Evolutionary conservation across 495 filamentous ascomycete species (phyloP).

Genomic region (Annulohypoxylon moriforme): DNA sequence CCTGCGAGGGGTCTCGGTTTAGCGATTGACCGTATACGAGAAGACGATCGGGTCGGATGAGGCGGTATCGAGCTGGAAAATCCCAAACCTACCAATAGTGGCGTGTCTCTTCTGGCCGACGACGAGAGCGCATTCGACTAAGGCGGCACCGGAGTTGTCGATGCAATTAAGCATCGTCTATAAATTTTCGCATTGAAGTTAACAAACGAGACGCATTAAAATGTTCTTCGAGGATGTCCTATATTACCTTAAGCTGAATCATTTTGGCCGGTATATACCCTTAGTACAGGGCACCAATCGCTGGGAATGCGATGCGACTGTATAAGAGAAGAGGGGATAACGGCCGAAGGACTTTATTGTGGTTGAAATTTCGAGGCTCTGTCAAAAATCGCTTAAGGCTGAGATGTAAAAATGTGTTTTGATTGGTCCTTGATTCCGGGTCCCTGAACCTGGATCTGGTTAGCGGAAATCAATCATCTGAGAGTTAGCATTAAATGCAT

Average conservation of each 20-base stretch:
- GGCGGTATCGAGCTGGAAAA: not conserved
- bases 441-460: slow-evolving; percentile 16
- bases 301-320: slow-evolving; percentile 18
- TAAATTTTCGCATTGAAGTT: slow-evolving; percentile 1
- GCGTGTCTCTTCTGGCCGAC: slow-evolving; percentile 90
- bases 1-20: slow-evolving; percentile 64
- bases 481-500: not conserved
- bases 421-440: slow-evolving; percentile 24
- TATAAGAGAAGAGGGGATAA: not conserved
- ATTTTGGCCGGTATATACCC: slow-evolving; percentile 67
- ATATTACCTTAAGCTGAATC: slow-evolving; percentile 95
- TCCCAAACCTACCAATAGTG: slow-evolving; percentile 77
- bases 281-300: slow-evolving; percentile 36
- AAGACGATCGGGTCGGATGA: not conserved
- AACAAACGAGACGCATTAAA: slow-evolving; percentile 18
- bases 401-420: slow-evolving; percentile 13
- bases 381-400: slow-evolving; percentile 35
- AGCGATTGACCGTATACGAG: not conserved
- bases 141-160: slow-evolving; percentile 98
- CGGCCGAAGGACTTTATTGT: slow-evolving; percentile 14
- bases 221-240: not conserved
- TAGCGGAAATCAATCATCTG: slow-evolving; percentile 1
- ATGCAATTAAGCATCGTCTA: slow-evolving; percentile 99
- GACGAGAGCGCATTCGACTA: slow-evolving; percentile 96
- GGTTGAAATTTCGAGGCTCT: slow-evolving; percentile 44